Evolutionary conservation across 2,329 filamentous ascomycete species (phyloP).

Genomic region (Lachnum nothofagi): DNA sequence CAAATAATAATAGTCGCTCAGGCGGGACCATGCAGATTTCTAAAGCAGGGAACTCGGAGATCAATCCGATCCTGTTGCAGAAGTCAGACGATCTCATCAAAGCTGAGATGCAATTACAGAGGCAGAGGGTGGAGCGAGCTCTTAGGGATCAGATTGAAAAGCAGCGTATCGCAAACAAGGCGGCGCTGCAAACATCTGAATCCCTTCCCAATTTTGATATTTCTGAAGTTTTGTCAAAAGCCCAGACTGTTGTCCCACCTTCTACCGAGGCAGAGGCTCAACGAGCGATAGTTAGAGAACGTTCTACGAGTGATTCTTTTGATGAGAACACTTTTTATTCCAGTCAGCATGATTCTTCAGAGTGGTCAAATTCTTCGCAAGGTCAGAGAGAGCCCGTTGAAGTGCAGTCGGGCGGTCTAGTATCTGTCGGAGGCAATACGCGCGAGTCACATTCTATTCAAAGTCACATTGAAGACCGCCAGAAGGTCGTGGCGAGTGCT

Average conservation of each 20-base stretch:
- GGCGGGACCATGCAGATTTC: slow-evolving; percentile 32
- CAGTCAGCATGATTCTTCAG: slow-evolving; percentile 78
- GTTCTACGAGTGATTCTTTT: slow-evolving; percentile 71
- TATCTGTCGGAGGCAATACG: slow-evolving; percentile 21
- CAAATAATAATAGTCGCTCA: slow-evolving; percentile 27
- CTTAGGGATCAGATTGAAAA: slow-evolving; percentile 75
- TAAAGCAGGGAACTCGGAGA: slow-evolving; percentile 54
- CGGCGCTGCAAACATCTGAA: slow-evolving; percentile 42
- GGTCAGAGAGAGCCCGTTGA: slow-evolving; percentile 25
- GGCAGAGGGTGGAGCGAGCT: slow-evolving; percentile 72
- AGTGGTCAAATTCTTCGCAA: slow-evolving; percentile 41
- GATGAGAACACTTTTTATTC: slow-evolving; percentile 96
- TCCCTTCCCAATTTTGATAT: slow-evolving; percentile 62
- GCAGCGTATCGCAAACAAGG: slow-evolving; percentile 42
- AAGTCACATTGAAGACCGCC: slow-evolving; percentile 21
- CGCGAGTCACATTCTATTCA: slow-evolving; percentile 17
- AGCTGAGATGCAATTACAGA: slow-evolving; percentile 74
- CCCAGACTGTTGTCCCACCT: slow-evolving; percentile 64
- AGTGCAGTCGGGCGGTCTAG: slow-evolving; percentile 21
- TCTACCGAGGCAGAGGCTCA: slow-evolving; percentile 54
- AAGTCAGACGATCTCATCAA: slow-evolving; percentile 81
- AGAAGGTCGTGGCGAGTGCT: slow-evolving; percentile 26
- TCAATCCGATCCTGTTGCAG: slow-evolving; percentile 77
- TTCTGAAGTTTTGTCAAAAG: slow-evolving; percentile 66
- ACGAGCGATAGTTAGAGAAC: slow-evolving; percentile 50